Evolutionary conservation across 768 basidiomycete species (phyloP).

Genomic region (Pilatotrama ljubarskyi): DNA sequence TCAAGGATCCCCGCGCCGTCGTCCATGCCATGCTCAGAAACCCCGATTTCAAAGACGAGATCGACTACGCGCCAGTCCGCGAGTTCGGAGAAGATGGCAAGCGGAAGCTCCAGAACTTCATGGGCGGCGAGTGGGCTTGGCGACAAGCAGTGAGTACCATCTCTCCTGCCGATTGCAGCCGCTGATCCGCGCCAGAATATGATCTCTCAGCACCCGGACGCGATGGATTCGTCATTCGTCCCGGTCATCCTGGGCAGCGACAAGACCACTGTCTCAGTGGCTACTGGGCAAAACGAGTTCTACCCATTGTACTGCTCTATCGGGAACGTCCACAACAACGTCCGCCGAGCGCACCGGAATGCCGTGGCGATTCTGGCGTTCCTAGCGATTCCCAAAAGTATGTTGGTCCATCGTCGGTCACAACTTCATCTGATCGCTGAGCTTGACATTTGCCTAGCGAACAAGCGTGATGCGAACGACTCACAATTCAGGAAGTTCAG

Average conservation of each 20-base stretch:
- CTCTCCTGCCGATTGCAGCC: neutral
- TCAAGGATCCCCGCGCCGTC: conserved; percentile 18
- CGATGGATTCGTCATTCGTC: neutral
- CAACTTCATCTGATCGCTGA: too few relatives aligned
- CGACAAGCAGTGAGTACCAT: neutral
- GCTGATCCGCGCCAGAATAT: neutral
- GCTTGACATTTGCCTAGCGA: too few relatives aligned
- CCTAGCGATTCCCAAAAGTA: conserved; percentile 36
- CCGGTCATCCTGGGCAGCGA: neutral
- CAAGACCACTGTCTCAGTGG: conserved; percentile 28
- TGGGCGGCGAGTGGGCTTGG: conserved; percentile 14
- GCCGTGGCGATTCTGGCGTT: conserved; percentile 25
- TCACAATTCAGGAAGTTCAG: conserved; percentile 1
- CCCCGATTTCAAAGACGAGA: conserved; percentile 22
- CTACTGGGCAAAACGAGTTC: conserved; percentile 30
- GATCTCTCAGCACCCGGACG: neutral
- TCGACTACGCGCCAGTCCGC: conserved; percentile 26
- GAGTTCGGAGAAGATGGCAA: conserved; percentile 5
- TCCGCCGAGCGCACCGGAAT: conserved; percentile 24
- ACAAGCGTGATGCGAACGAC: neutral
- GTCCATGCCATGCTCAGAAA: conserved; percentile 21
- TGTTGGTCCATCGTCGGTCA: too few relatives aligned
- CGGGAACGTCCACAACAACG: conserved; percentile 25
- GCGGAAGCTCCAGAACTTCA: conserved; percentile 23
- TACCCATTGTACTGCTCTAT: conserved; percentile 31